Base-by-base conservation (phyloP, 495 filamentous ascomycete genomes). In the Daldinia vernicosa region DNA sequence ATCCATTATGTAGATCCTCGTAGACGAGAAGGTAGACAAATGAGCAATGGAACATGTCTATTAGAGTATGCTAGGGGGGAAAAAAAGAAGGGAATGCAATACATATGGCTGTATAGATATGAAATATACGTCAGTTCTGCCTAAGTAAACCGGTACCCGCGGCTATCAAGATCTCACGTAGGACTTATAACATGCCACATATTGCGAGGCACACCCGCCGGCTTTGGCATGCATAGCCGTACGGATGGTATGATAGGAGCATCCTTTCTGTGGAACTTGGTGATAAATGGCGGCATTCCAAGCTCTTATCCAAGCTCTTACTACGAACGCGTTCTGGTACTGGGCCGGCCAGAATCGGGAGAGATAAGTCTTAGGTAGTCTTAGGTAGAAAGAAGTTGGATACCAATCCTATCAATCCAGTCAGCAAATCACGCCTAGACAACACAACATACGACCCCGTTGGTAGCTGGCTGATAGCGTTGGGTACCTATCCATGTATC, bases 291-390 rank as follows among this genome's bases (percentile, higher is more conserved):
- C 26, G 47, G 24, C 28, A 61, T 59, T 69, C 54, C 40, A 40
- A 45, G 45, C 55, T 39, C 47, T n/a, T 57, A 24, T 69, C 54
- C 40, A 40, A 45, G 45, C 55, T 39, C 47, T n/a, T 57, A 24
- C 26, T 62, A 28, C 19, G 1, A 11, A 59, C 40, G 35, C 47
- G 69, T 40, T n/a, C 57, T 53, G 22, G 27, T 19, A 51, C 56
- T 58, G 53, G 40, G 27, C 65, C 65, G 70, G 65, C 30, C 60
- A 67, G 70, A 69, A 50, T 72, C 70, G 70, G 70, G 61, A 69
- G 37, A 43, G 33, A 60, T 53, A 30, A 22, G 54, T 33, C 43
- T 60, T 47, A 45, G 70, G 56, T 72, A 60, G 67, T 55, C 53
- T 56, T 37, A 58, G 61, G 56, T 72, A 60, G 67, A 50, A 58